Evolutionary conservation across 202 grass and related monocot genomes (phyloP), one percentile per base, ranked within the genome.

Genomic region (Schoenoplectus tabernaemontani): DNA sequence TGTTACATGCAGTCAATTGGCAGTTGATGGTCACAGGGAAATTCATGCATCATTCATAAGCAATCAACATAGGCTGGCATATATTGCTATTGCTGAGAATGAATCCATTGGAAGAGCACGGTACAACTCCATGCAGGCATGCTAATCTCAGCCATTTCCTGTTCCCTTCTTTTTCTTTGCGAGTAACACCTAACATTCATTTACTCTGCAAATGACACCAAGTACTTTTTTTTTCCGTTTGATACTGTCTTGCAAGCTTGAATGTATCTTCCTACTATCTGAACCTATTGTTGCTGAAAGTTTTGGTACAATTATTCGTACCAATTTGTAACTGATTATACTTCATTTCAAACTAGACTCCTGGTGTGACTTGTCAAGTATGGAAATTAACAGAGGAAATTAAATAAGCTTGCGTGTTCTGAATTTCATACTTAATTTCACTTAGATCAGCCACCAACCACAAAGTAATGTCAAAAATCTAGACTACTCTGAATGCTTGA

Each of bases 41-140:
- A 87, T 82, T 42, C 91, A 97, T 79, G 89, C 91, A 71, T 97
- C 89, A 36, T 97, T 87, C 73, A 90, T 97, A 60, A 89, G 89
- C 54, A 91, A 90, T 65, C 93, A 88, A 62, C 89, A 89, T 28
- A 90, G 92, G 84, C 60, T 97, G 73, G 86, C 91, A 57, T 97
- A 97, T 80, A 88, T 92, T 82, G 78, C 89, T 65, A 84, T 97
- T 60, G 86, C 89, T 59, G 94, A 97, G 76, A 97, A 97, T 78
- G 91, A 97, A 88, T 93, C 94, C 36, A 90, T 97, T 76, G 94
- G 94, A 84, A 90, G 94, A 83, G 87, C 90, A 82, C 80, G 84
- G 32, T 92, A 93, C 62, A 89, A 97, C 69, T 92, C 88, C 82
- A 93, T 93, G 89, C 93, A 97, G 87, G 89, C 93, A 82, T 72